These are phyloP conservation scores for Conoideocrella luteorostrata DNA, from an alignment of 2,329 filamentous ascomycete genomes.

Conservation along the genomic window DNA sequence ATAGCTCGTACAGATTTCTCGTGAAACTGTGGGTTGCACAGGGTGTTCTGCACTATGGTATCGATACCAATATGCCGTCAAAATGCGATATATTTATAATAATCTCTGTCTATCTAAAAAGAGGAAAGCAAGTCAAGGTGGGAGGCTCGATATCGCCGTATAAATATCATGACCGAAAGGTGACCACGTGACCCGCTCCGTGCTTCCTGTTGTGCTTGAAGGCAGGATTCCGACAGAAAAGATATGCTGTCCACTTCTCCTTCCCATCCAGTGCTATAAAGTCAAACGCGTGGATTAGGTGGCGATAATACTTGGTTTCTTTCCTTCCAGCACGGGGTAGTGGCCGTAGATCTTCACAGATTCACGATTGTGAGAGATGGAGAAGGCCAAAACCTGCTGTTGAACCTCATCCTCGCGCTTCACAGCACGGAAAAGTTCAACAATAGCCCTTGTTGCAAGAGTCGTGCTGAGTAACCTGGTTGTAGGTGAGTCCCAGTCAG, in stretches of 20 bases:
- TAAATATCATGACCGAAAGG: too few relatives aligned
- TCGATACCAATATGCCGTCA: too few relatives aligned
- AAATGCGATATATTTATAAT: too few relatives aligned
- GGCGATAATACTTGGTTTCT: slow-evolving; percentile 29
- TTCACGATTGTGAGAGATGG: slow-evolving; percentile 26
- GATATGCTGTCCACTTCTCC: slow-evolving; percentile 3
- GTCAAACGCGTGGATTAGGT: slow-evolving; percentile 26
- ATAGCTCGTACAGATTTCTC: slow-evolving; percentile 3
- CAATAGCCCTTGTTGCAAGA: slow-evolving; percentile 30
- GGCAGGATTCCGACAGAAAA: too few relatives aligned
- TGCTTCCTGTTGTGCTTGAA: too few relatives aligned
- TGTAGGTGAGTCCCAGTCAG: slow-evolving; percentile 30
- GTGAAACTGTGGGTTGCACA: too few relatives aligned
- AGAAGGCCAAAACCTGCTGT: slow-evolving; percentile 37
- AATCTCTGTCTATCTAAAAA: too few relatives aligned
- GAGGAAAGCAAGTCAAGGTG: too few relatives aligned
- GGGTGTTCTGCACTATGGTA: too few relatives aligned
- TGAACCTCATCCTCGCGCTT: slow-evolving; percentile 29
- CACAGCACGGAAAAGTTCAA: slow-evolving; percentile 32
- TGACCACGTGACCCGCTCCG: too few relatives aligned
- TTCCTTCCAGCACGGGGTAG: slow-evolving; percentile 31
- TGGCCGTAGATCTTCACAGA: slow-evolving; percentile 33
- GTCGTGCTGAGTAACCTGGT: slow-evolving; percentile 38
- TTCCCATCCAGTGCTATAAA: slow-evolving; percentile 18
- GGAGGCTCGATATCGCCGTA: too few relatives aligned